These are phyloP conservation scores for Speleostelium caveatum DNA, from an alignment of 78 protist species.

Conservation along the genomic window DNA sequence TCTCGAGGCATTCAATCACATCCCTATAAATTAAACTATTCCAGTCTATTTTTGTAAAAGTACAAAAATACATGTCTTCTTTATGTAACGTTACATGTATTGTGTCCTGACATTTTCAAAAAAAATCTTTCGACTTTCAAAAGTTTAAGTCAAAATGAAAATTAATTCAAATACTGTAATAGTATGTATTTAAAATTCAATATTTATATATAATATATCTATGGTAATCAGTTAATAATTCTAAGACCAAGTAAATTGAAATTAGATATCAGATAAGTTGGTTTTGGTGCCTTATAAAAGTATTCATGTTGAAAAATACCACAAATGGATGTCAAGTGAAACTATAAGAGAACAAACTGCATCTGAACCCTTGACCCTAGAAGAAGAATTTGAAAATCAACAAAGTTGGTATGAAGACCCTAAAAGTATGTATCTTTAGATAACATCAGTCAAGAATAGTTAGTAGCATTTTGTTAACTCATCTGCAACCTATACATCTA, in stretches of 20 bases:
- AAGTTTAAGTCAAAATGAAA: conserved; percentile 27
- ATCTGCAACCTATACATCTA: too few relatives aligned
- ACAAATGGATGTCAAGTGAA: conserved; percentile 91
- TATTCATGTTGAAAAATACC: conserved; percentile 90
- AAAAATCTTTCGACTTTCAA: too few relatives aligned
- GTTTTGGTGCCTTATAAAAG: conserved; percentile 91
- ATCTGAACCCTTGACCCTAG: conserved; percentile 88
- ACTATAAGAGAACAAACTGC: conserved; percentile 83
- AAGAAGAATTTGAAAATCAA: conserved; percentile 93
- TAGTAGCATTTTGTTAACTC: background rate
- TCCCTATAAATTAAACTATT: too few relatives aligned
- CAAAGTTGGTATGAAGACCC: conserved; percentile 86
- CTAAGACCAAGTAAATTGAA: too few relatives aligned
- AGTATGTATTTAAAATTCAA: background rate
- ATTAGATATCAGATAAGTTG: conserved; percentile 48
- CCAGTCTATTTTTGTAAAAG: too few relatives aligned
- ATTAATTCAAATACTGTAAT: conserved; percentile 57
- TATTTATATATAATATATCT: background rate
- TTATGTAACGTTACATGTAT: too few relatives aligned
- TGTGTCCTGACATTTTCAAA: too few relatives aligned
- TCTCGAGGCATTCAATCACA: too few relatives aligned
- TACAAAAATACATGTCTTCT: too few relatives aligned
- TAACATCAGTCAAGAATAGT: background rate
- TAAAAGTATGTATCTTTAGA: conserved; percentile 4
- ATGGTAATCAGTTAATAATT: background rate